Base-by-base conservation (phyloP, 106 monocot genomes). In the Amphibolis antarctica region DNA sequence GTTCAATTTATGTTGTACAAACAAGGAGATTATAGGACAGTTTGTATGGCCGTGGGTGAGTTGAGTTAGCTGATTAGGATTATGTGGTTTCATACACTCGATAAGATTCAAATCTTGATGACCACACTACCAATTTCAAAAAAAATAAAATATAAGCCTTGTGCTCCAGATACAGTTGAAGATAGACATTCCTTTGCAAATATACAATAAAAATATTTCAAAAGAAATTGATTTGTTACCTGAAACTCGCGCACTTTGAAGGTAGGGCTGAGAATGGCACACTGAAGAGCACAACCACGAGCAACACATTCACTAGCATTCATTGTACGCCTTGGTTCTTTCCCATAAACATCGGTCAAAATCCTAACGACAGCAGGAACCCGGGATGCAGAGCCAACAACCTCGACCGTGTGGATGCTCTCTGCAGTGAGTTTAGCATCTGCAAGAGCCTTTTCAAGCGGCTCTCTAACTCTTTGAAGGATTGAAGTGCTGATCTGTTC, bases 251-350 rank as follows among this genome's bases (percentile, higher is more conserved):
- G 46, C 36, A 71, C 71, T 71, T 63, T 71, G 22, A 92, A 92
- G 22, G 88, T 92, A 27, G 92, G 92, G 52, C 92, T 92, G 7
- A 88, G 82, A 49, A 92, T 85, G 28, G 87, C 92, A 82, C 92
- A 88, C 45, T 92, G 82, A 49, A 92, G 87, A 23, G 84, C 85
- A 80, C 88, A 85, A 20, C 92, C 87, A 62, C 88, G 76, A 21
- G 88, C 84, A 60, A 88, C 88, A 78, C 92, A 88, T 50, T 88
- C 92, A 52, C 88, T 92, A 10, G 92, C 92, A 76, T 92, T 92
- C 88, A 92, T 88, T 12, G 88, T 92, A 1, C 87, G 75, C 53
- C 92, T 92, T 10, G 92, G 85, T 59, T 85, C 88, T 54, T 85
- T 92, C 18, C 80, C 82, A 60, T 85, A 88, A 62, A 78, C 82